Conservation (phyloP, 2,329 filamentous ascomycete species). For the Emergomyces orientalis region DNA sequence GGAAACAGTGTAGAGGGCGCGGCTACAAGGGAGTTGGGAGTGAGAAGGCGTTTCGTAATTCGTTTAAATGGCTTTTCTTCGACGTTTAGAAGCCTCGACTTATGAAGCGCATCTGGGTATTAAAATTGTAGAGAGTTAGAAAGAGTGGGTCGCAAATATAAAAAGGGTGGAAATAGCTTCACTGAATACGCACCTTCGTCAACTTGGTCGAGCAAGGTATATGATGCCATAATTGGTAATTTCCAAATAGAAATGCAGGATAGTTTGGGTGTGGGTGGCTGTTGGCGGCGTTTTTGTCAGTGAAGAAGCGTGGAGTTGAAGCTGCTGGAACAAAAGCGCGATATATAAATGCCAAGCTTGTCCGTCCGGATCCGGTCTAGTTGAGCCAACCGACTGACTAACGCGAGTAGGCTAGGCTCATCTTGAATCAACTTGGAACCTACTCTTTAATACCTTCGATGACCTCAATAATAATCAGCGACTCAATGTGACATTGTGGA, state of each 20-base stretch:
- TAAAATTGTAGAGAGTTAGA: background rate
- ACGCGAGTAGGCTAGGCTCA: background rate
- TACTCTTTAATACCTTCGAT: no score
- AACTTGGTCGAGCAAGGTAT: slow-evolving; percentile 61
- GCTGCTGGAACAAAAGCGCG: background rate
- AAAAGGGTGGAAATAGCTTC: background rate
- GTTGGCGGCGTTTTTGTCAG: background rate
- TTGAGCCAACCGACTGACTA: background rate
- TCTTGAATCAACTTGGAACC: no score
- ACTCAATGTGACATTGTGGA: background rate
- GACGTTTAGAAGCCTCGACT: slow-evolving; percentile 73
- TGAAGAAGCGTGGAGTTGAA: background rate
- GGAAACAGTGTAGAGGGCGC: slow-evolving; percentile 48
- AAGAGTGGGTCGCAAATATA: slow-evolving; percentile 7
- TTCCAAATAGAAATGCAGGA: background rate
- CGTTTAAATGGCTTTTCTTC: slow-evolving; percentile 90
- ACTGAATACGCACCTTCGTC: slow-evolving; percentile 40
- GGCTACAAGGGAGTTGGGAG: slow-evolving; percentile 55
- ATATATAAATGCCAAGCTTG: background rate
- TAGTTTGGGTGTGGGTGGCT: background rate
- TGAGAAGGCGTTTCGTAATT: slow-evolving; percentile 69
- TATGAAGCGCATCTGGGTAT: slow-evolving; percentile 65
- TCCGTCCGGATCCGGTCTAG: background rate
- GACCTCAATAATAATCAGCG: background rate
- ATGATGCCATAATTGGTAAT: slow-evolving; percentile 42